Percentiles rank a stretch among this genome's conserved stretches.
phyloP scores from a whole-genome alignment of 2,329 filamentous ascomycete species.

The Nemania sp. region DNA sequence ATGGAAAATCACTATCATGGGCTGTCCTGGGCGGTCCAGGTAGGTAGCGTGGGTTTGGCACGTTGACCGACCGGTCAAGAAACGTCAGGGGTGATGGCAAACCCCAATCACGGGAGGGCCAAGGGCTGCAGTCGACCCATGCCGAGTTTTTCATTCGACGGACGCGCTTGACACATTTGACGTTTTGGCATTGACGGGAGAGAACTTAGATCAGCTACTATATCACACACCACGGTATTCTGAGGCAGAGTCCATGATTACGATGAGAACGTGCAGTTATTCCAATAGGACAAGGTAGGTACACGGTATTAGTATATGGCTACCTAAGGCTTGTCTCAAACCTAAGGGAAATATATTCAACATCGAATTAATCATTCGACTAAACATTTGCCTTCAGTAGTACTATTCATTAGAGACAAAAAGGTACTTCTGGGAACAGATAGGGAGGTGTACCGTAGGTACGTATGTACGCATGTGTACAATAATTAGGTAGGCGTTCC shows the following conservation, averaged over 20 bases:
- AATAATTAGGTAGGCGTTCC: too few species aligned
- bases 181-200: slow-evolving; percentile 28
- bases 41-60: slow-evolving; percentile 8
- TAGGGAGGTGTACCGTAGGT: background rate
- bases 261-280: background rate
- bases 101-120: slow-evolving; percentile 31
- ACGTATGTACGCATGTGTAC: background rate
- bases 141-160: slow-evolving; percentile 27
- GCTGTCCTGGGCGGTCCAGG: background rate
- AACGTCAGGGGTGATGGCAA: slow-evolving; percentile 22
- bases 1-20: slow-evolving; percentile 19
- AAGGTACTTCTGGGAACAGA: too few species aligned
- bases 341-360: too few species aligned
- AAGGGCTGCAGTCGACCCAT: slow-evolving; percentile 36
- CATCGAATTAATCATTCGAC: too few species aligned
- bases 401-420: too few species aligned
- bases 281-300: background rate
- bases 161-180: slow-evolving; percentile 35
- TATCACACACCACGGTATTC: background rate
- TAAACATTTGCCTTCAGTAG: too few species aligned
- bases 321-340: too few species aligned
- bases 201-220: background rate
- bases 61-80: slow-evolving; percentile 40
- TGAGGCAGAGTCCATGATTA: slow-evolving; percentile 2
- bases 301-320: too few species aligned